These are phyloP conservation scores for Cystoderma amianthinum DNA, from an alignment of 768 basidiomycete species.

Conservation along the genomic window DNA sequence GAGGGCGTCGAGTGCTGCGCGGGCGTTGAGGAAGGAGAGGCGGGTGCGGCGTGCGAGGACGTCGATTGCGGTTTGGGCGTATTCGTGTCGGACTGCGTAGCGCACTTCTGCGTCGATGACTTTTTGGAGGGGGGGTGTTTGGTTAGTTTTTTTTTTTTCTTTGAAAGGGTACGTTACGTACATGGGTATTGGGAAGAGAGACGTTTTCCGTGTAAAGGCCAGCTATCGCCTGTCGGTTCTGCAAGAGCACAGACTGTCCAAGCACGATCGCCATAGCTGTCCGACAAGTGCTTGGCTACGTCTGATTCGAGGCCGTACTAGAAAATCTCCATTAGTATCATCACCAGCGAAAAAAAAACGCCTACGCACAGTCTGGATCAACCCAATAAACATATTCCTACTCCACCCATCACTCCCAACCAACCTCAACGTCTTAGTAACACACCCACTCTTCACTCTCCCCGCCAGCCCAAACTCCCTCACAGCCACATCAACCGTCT, in stretches of 20 bases:
- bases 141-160: no score
- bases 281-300: slow-evolving; percentile 89
- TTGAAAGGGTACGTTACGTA: slow-evolving; percentile 24
- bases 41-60: slow-evolving; percentile 90
- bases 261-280: slow-evolving; percentile 92
- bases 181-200: slow-evolving; percentile 73
- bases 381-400: slow-evolving; percentile 92
- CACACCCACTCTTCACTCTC: slow-evolving; percentile 50
- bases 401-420: slow-evolving; percentile 94
- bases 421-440: slow-evolving; percentile 75
- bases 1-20: slow-evolving; percentile 76
- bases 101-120: slow-evolving; percentile 91
- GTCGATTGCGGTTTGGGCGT: slow-evolving; percentile 88
- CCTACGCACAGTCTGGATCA: slow-evolving; percentile 84
- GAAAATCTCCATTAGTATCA: not conserved
- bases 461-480: slow-evolving; percentile 64
- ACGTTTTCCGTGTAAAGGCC: slow-evolving; percentile 83
- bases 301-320: slow-evolving; percentile 89
- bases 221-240: slow-evolving; percentile 65
- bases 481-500: slow-evolving; percentile 86
- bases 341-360: slow-evolving; percentile 1
- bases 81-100: slow-evolving; percentile 86
- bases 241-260: slow-evolving; percentile 89
- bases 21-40: slow-evolving; percentile 87
- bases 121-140: slow-evolving; percentile 16